A percentile compares a stretch with the other conserved stretches of the same genome.
Conservation (phyloP, 306 rosid species). For the Casuarina cunninghamiana region DNA sequence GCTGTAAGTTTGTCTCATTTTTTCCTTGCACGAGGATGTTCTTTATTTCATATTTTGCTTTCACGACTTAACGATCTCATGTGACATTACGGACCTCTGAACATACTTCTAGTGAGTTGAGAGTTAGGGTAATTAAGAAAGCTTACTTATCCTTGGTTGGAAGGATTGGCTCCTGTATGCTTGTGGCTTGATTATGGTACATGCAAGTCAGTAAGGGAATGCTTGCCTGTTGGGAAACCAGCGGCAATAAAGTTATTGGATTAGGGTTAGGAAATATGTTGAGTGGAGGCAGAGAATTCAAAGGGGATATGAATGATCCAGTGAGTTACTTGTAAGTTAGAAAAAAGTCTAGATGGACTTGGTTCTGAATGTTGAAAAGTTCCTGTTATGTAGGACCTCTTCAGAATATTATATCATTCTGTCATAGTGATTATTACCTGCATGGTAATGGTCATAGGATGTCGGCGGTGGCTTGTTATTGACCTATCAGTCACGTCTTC, state of each 20-base stretch:
- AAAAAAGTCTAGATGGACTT: neutral
- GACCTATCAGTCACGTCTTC: neutral
- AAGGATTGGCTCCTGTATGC: neutral
- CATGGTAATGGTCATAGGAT: neutral
- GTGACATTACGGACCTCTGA: neutral
- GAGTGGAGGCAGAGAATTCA: neutral
- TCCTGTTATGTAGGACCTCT: no score
- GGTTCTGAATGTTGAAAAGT: no score
- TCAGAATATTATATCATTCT: no score
- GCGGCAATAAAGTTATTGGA: neutral
- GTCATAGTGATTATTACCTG: no score
- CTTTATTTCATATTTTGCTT: constrained; percentile 16
- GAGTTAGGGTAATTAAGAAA: neutral
- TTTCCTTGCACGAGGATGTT: no score
- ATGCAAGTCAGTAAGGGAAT: neutral
- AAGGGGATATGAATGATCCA: neutral
- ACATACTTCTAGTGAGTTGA: neutral
- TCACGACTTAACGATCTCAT: neutral
- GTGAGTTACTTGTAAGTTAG: neutral
- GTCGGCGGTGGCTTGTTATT: neutral
- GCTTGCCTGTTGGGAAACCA: neutral
- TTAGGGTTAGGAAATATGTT: neutral
- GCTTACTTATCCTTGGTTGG: neutral
- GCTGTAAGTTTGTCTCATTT: constrained; percentile 61
- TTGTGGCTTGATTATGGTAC: neutral